These are phyloP conservation scores for maize (Zea mays) DNA, from an alignment of 176 grass and related monocot genomes.

Conservation along the genomic window DNA sequence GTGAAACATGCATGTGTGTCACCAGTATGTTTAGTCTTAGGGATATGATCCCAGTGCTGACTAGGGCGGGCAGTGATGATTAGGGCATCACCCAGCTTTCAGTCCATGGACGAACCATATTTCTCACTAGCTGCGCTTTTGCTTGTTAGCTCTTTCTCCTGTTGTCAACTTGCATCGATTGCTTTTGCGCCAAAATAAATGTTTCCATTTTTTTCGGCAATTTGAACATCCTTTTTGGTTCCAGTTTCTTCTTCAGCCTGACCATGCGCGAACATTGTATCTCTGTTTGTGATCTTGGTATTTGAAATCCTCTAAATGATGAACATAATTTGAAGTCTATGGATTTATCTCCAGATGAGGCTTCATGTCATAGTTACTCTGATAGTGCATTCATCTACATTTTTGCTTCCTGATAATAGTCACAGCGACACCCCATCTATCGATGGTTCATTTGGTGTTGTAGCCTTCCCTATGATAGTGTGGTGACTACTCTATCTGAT, in stretches of 20 bases:
- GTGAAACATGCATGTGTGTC: background rate
- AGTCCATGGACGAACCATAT: background rate
- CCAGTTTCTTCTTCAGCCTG: background rate
- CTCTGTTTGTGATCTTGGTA: background rate
- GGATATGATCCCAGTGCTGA: background rate
- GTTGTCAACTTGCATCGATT: background rate
- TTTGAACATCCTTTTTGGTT: background rate
- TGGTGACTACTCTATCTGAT: background rate
- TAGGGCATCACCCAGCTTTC: background rate
- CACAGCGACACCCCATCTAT: background rate
- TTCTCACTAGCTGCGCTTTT: no score
- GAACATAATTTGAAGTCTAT: no score
- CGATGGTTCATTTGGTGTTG: background rate
- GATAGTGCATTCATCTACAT: no score
- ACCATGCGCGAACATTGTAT: background rate
- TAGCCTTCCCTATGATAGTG: background rate
- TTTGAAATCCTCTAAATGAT: constrained; percentile 32
- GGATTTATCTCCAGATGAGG: no score
- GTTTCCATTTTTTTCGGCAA: background rate
- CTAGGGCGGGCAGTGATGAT: background rate
- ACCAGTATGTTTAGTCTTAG: background rate
- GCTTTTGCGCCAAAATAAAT: background rate
- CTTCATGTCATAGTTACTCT: no score
- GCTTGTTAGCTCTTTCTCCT: background rate
- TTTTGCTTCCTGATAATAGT: no score